Base-by-base conservation (phyloP, 2,329 filamentous ascomycete species). In the Fusarium penzigii region DNA sequence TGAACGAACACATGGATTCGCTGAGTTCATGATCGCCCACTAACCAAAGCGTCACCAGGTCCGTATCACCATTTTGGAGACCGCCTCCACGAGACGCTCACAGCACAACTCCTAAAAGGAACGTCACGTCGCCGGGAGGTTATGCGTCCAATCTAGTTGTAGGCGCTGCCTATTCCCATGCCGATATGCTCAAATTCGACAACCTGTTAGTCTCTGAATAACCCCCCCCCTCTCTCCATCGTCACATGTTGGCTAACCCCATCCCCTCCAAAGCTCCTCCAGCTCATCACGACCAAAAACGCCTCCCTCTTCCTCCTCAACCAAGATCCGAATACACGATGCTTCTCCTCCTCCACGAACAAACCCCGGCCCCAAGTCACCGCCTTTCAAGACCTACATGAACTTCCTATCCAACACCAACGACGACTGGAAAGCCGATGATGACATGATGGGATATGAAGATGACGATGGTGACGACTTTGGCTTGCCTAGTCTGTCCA, bases 391-490 rank as follows among this genome's bases (percentile, higher is more conserved):
- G 63, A 86, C 82, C 41, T 97, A 96, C 70, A 87, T 87, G 61
- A 89, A 84, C 70, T 92, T 94, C 65, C 79, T 95, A 48, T 90
- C 88, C 39, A 87, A 89, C 58, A 90, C 89, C 34, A 88, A 92
- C 62, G 86, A 91, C 66, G 88, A 91, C 69, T 96, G 91, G 90
- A 85, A 85, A 55, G 79, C 85, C 56, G 86, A 89, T 49, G 89
- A 89, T 50, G 89, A 91, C 58, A 86, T 91, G 63, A 84, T 90
- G 68, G 85, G 84, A 11, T 90, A 94, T 64, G 89, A 87, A 65
- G 90, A 96, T 62, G 89, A 92, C 51, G 89, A 94, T 62, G 92
- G 95, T 56, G 93, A 97, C 71, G 93, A 97, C 69, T 97, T 97
- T 72, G 93, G 93, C 2, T 79, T 97, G 25, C 93, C 93, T 3